phyloP scores from a whole-genome alignment of 2,329 filamentous ascomycete genomes.

The Colletotrichum sojae region DNA sequence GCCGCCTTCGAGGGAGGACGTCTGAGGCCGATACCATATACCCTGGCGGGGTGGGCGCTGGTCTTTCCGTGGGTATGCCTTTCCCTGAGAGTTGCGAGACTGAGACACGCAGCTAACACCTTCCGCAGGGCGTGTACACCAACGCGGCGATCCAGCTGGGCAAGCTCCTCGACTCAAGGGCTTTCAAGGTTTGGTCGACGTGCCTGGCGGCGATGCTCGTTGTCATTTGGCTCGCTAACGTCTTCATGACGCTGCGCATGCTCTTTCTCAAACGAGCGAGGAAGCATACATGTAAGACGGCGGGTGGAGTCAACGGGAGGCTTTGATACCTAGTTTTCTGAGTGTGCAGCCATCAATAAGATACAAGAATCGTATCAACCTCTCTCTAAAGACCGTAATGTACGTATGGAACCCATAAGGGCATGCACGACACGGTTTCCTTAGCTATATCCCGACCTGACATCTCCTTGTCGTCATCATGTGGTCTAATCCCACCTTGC shows the following conservation, averaged over 20 bases:
- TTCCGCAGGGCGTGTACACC: slow-evolving; percentile 53
- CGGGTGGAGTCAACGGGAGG: too few relatives aligned
- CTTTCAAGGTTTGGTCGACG: slow-evolving; percentile 55
- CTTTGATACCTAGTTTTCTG: too few relatives aligned
- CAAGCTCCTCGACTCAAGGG: slow-evolving; percentile 53
- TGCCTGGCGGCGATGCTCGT: slow-evolving; percentile 52
- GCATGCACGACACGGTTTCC: too few relatives aligned
- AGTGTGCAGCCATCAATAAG: too few relatives aligned
- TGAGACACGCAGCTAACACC: not conserved
- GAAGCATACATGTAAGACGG: not conserved
- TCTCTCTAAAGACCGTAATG: too few relatives aligned
- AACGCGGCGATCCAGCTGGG: slow-evolving; percentile 55
- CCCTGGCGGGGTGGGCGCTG: slow-evolving; percentile 51
- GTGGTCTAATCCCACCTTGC: too few relatives aligned
- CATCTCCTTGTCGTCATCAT: too few relatives aligned
- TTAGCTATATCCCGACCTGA: too few relatives aligned
- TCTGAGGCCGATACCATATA: slow-evolving; percentile 46
- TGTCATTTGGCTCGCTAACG: slow-evolving; percentile 47
- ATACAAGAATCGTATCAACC: too few relatives aligned
- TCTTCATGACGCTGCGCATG: slow-evolving; percentile 5
- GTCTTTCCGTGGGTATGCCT: slow-evolving; percentile 56
- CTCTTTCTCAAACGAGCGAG: not conserved
- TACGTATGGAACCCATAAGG: too few relatives aligned
- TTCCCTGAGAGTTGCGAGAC: not conserved
- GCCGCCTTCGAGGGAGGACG: slow-evolving; percentile 42